Base-by-base conservation (phyloP, 306 rosid species). In the Dryas alaskensis region DNA sequence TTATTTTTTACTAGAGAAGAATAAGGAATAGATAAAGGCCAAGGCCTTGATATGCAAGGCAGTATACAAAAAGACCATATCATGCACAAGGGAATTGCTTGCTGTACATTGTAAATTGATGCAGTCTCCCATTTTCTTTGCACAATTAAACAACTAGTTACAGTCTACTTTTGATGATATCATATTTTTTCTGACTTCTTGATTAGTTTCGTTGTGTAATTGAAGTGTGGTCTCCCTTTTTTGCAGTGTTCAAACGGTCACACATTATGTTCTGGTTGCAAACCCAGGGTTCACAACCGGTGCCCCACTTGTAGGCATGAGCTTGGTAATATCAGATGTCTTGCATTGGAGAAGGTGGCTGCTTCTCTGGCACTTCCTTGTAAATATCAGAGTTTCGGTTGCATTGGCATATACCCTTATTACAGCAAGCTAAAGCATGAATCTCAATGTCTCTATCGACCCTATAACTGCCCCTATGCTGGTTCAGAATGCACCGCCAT, bases 221-320 rank as follows among this genome's bases (percentile, higher is more conserved):
- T 31, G 37, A 31, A 31, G 37, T 31, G 53, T 45, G 19, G 31
- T 75, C 51, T 77, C 22, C 60, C 42, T 60, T 60, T 66, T 72
- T 31, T 90, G 83, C 83, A 93, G 98, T 93, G 98, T 86, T 89
- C 96, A 53, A 93, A 93, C 78, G 98, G 98, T 71, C 98, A 93
- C 76, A 93, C 98, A 6, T 73, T 93, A 79, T 93, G 98, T 83
- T 90, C 98, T 0, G 92, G 87, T 63, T 93, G 98, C 88, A 93
- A 93, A 82, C 97, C 97, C 27, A 86, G 93, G 81, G 98, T 93
- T 81, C 97, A 93, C 82, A 89, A 93, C 66, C 96, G 98, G 67
- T 90, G 98, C 73, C 98, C 98, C 44, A 93, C 98, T 48, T 93
- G 98, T 77, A 79, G 98, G 79, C 96, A 90, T 12, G 97, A 93